Evolutionary conservation across 2,329 filamentous ascomycete genomes (phyloP).

Genomic region (Neoarthrinium moseri): DNA sequence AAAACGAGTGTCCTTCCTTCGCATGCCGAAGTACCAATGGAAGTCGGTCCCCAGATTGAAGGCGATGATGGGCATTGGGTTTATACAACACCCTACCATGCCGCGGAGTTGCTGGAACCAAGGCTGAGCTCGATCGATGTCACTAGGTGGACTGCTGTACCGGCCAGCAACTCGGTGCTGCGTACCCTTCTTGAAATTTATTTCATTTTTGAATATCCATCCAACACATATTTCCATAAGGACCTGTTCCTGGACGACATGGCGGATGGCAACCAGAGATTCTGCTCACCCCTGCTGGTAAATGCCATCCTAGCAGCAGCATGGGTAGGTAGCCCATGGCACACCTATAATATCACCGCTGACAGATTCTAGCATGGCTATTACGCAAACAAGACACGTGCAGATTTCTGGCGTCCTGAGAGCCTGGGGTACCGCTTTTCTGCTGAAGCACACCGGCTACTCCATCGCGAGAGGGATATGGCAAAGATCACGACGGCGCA

Average conservation of each 20-base stretch:
- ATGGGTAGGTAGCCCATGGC: slow-evolving; percentile 23
- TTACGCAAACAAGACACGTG: slow-evolving; percentile 22
- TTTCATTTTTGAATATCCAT: slow-evolving; percentile 13
- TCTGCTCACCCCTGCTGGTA: slow-evolving; percentile 13
- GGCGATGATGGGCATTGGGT: slow-evolving; percentile 15
- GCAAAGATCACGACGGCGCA: slow-evolving; percentile 33
- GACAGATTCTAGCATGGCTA: slow-evolving; percentile 27
- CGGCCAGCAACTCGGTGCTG: slow-evolving; percentile 23
- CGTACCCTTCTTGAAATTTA: slow-evolving; percentile 11
- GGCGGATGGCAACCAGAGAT: slow-evolving; percentile 7
- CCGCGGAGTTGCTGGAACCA: slow-evolving; percentile 21
- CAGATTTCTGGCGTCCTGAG: slow-evolving; percentile 34
- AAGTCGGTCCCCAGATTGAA: slow-evolving; percentile 6
- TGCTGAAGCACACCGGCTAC: slow-evolving; percentile 36
- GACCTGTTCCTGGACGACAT: slow-evolving; percentile 14
- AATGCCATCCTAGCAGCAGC: slow-evolving; percentile 23
- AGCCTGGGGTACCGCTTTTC: slow-evolving; percentile 34
- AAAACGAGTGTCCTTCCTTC: slow-evolving; percentile 7
- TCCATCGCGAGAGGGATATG: slow-evolving; percentile 30
- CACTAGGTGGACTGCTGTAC: slow-evolving; percentile 25
- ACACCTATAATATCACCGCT: background rate
- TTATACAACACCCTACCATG: slow-evolving; percentile 22
- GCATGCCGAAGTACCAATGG: background rate
- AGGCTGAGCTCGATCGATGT: slow-evolving; percentile 18
- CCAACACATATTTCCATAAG: slow-evolving; percentile 12